Percentiles rank a stretch among this genome's conserved stretches.
Conservation (phyloP, 2,329 filamentous ascomycete genomes). For the Fusarium robinianum region DNA sequence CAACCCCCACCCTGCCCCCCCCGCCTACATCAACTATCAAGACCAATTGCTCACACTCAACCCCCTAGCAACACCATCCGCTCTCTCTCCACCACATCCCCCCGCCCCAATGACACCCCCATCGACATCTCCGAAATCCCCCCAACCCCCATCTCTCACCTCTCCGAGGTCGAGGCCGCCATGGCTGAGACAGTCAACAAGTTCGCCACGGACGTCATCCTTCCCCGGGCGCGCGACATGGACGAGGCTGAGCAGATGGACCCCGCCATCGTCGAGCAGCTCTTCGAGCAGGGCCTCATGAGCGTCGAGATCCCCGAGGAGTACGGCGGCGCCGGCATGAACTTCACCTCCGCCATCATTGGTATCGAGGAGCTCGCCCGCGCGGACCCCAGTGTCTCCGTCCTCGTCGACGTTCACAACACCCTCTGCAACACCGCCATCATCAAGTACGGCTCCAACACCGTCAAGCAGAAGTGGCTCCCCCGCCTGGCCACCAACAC, state of each 20-base stretch:
- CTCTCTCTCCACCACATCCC: constrained; percentile 63
- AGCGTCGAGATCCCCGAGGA: constrained; percentile 97
- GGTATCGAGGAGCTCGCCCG: constrained; percentile 96
- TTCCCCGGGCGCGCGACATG: constrained; percentile 94
- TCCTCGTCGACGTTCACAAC: constrained; percentile 97
- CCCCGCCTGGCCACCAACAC: constrained; percentile 89
- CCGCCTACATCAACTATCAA: too few relatives aligned
- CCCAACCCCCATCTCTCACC: constrained; percentile 89
- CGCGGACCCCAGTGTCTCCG: constrained; percentile 92
- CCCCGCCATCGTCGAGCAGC: constrained; percentile 80
- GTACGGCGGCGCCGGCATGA: constrained; percentile 96
- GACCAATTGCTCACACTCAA: constrained; percentile 11
- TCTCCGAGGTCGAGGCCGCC: constrained; percentile 85
- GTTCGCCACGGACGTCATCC: constrained; percentile 86
- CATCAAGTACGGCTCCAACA: constrained; percentile 78
- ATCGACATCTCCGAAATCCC: constrained; percentile 74
- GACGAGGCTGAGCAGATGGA: constrained; percentile 97
- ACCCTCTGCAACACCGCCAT: constrained; percentile 95
- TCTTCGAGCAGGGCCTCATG: constrained; percentile 98
- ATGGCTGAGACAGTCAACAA: constrained; percentile 91
- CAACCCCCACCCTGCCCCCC: too few relatives aligned
- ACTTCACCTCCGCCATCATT: constrained; percentile 95
- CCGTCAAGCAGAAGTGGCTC: constrained; percentile 82
- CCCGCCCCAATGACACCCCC: constrained; percentile 50
- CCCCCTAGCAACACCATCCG: constrained; percentile 46